Conservation (phyloP, 2,329 filamentous ascomycete genomes). For the Aureobasidium lini region DNA sequence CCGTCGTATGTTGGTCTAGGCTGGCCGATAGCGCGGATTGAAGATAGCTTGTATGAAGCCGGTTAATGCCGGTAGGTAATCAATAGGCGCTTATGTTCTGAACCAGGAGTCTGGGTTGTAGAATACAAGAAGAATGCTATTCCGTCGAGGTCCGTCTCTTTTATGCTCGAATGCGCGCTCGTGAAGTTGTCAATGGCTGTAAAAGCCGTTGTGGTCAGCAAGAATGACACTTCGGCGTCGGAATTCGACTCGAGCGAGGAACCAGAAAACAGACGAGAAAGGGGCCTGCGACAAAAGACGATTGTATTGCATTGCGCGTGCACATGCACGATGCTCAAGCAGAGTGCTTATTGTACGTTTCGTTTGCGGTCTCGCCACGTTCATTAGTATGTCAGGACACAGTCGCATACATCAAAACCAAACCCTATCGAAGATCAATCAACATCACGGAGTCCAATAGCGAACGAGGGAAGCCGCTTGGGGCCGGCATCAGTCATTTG, state of each 20-base stretch:
- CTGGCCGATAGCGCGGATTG: constrained; percentile 22
- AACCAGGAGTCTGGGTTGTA: constrained; percentile 31
- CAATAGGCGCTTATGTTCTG: constrained; percentile 28
- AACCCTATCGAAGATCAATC: neutral
- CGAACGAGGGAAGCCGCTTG: neutral
- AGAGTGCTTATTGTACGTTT: neutral
- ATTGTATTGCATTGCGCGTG: neutral
- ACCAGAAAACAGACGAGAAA: neutral
- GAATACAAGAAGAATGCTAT: constrained; percentile 18
- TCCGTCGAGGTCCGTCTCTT: neutral
- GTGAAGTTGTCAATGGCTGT: neutral
- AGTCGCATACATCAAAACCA: neutral
- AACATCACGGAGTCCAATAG: neutral
- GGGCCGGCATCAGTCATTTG: neutral
- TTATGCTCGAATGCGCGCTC: neutral
- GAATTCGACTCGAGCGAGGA: neutral
- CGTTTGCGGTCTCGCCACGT: neutral
- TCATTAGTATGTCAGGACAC: neutral
- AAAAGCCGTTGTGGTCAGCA: neutral
- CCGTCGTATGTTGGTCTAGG: constrained; percentile 22
- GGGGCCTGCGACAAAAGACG: neutral
- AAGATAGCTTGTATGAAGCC: neutral
- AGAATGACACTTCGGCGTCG: neutral
- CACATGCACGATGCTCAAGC: neutral
- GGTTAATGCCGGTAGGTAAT: constrained; percentile 17